These are phyloP conservation scores for Pleoardoris graminearum DNA, from an alignment of 2,329 filamentous ascomycete genomes.

Conservation along the genomic window DNA sequence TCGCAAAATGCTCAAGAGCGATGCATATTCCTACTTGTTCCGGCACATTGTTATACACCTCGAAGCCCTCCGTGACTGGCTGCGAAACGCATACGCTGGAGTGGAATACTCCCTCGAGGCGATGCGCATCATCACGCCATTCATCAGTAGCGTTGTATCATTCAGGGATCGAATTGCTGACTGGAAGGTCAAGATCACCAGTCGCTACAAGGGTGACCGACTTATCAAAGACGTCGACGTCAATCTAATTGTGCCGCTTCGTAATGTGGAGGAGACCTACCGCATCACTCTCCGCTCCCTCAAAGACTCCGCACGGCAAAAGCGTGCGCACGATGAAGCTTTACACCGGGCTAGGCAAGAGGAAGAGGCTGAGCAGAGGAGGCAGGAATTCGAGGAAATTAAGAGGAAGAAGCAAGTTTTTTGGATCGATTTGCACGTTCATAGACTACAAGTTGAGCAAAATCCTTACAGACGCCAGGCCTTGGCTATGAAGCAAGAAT, in stretches of 20 bases:
- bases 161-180: constrained; percentile 29
- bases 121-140: constrained; percentile 21
- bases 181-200: constrained; percentile 26
- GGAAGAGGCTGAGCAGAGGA: constrained; percentile 5
- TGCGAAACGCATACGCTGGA: constrained; percentile 9
- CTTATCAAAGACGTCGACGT: constrained; percentile 28
- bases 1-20: constrained; percentile 25
- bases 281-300: constrained; percentile 9
- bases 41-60: constrained; percentile 21
- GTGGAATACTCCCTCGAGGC: constrained; percentile 16
- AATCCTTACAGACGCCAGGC: constrained; percentile 14
- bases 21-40: constrained; percentile 35
- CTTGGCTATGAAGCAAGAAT: constrained; percentile 10
- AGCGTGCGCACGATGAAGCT: constrained; percentile 11
- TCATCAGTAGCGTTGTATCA: constrained; percentile 22
- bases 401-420: constrained; percentile 17
- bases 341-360: constrained; percentile 8
- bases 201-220: constrained; percentile 20
- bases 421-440: constrained; percentile 38
- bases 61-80: constrained; percentile 20
- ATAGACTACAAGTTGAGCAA: constrained; percentile 31
- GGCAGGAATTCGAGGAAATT: not conserved
- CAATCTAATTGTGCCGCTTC: constrained; percentile 33
- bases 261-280: constrained; percentile 15
- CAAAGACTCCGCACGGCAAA: constrained; percentile 11